phyloP scores from a whole-genome alignment of 208 protist genomes.

The Crithidia expoeki region DNA sequence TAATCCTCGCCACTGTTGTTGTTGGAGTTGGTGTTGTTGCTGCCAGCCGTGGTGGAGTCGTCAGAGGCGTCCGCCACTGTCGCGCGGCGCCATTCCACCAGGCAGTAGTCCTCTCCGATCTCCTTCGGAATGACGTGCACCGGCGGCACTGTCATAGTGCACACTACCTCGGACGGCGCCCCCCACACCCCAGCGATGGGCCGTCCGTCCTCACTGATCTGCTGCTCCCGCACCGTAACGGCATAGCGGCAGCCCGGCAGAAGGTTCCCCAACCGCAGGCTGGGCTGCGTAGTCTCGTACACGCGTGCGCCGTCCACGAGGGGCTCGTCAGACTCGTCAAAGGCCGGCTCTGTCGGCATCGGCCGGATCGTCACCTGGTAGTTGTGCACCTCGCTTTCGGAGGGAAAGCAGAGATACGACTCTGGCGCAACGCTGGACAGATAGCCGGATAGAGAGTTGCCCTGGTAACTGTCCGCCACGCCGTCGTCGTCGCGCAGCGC shows the following conservation, averaged over 20 bases:
- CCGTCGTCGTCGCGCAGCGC: constrained; percentile 7
- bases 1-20: neutral
- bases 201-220: constrained; percentile 59
- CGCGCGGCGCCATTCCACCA: constrained; percentile 79
- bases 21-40: neutral
- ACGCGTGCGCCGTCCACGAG: constrained; percentile 82
- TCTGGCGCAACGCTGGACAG: constrained; percentile 11
- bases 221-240: constrained; percentile 85
- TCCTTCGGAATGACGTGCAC: constrained; percentile 77
- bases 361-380: constrained; percentile 88
- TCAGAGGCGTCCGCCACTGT: constrained; percentile 6
- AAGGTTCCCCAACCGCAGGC: constrained; percentile 82
- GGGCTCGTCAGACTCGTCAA: constrained; percentile 82
- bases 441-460: constrained; percentile 16
- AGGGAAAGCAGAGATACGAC: constrained; percentile 76
- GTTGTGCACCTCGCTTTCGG: constrained; percentile 76
- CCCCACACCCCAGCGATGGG: constrained; percentile 66
- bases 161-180: constrained; percentile 49
- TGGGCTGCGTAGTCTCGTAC: constrained; percentile 91
- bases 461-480: constrained; percentile 18
- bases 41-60: neutral
- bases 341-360: constrained; percentile 62
- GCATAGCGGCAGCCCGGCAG: constrained; percentile 81
- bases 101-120: constrained; percentile 92
- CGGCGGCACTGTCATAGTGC: constrained; percentile 75